These are phyloP conservation scores for Rhypophila decipiens DNA, from an alignment of 495 filamentous ascomycete species.

Conservation along the genomic window DNA sequence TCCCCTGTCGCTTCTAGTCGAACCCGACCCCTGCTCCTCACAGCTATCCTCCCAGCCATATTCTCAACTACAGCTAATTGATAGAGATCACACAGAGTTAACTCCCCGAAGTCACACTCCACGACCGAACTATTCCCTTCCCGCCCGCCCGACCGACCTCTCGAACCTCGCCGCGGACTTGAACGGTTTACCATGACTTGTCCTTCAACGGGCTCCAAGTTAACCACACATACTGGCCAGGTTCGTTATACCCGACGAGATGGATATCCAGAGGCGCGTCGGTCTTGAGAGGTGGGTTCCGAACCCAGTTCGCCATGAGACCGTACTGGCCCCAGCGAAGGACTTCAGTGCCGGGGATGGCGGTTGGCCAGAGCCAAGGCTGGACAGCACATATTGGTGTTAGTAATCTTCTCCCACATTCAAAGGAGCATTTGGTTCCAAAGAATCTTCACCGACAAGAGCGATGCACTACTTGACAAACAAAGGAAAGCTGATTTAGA, in stretches of 20 bases:
- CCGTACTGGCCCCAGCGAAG: conserved; percentile 18
- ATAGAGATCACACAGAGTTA: too few relatives aligned
- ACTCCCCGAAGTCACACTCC: too few relatives aligned
- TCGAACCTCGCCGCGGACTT: too few relatives aligned
- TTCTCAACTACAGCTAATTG: too few relatives aligned
- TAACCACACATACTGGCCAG: conserved; percentile 19
- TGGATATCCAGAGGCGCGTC: conserved; percentile 11
- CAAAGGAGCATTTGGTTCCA: not conserved
- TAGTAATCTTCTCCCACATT: not conserved
- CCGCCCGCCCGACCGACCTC: too few relatives aligned
- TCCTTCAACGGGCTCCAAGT: conserved; percentile 12
- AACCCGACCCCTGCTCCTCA: too few relatives aligned
- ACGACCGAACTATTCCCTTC: too few relatives aligned
- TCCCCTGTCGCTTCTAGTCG: too few relatives aligned
- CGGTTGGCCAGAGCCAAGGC: conserved; percentile 19
- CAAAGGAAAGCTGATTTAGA: not conserved
- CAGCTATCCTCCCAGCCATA: too few relatives aligned
- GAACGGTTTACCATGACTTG: too few relatives aligned
- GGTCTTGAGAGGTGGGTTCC: conserved; percentile 3
- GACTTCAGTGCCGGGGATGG: conserved; percentile 10
- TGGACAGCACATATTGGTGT: not conserved
- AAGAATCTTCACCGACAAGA: not conserved
- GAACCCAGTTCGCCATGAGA: conserved; percentile 12
- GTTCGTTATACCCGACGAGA: conserved; percentile 9
- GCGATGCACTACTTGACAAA: not conserved